phyloP scores from a whole-genome alignment of 805 yeast species.

The Kodamaea neixiangensis region DNA sequence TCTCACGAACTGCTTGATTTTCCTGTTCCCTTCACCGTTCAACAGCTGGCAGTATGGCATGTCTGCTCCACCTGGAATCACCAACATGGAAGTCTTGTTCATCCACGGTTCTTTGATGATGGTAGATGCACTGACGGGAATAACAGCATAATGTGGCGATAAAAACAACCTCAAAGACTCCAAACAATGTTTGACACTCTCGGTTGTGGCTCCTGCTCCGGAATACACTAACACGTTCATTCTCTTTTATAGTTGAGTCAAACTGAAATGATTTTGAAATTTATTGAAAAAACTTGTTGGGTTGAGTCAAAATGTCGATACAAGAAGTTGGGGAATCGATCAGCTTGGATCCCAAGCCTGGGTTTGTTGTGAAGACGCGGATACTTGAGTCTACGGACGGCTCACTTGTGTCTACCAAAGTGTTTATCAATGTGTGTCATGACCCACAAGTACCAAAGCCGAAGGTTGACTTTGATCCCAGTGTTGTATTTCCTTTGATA shows the following conservation, averaged over 20 bases:
- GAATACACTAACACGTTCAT: conserved; percentile 41
- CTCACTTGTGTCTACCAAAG: conserved; percentile 50
- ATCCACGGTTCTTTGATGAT: conserved; percentile 87
- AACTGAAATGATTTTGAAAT: not conserved
- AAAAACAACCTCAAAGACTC: conserved; percentile 73
- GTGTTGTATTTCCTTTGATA: conserved; percentile 59
- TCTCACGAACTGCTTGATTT: conserved; percentile 63
- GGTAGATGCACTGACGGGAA: conserved; percentile 62
- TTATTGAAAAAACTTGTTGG: conserved; percentile 4
- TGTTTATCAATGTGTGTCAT: conserved; percentile 78
- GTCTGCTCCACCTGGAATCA: conserved; percentile 97
- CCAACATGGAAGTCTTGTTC: conserved; percentile 72
- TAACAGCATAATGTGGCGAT: conserved; percentile 88
- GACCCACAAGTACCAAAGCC: conserved; percentile 69
- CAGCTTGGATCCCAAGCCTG: conserved; percentile 55
- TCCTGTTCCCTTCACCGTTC: conserved; percentile 65
- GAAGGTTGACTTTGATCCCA: conserved; percentile 51
- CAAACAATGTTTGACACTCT: conserved; percentile 80
- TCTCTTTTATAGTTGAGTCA: not conserved
- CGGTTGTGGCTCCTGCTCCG: conserved; percentile 79
- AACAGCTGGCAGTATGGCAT: conserved; percentile 76
- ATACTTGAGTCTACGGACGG: conserved; percentile 37
- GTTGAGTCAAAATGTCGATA: conserved; percentile 8
- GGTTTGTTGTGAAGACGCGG: conserved; percentile 71
- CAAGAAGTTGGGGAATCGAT: conserved; percentile 18